A percentile compares a stretch with the other conserved stretches of the same genome.
phyloP scores from a whole-genome alignment of 2,329 filamentous ascomycete species.

The Hypomyces perniciosus region DNA sequence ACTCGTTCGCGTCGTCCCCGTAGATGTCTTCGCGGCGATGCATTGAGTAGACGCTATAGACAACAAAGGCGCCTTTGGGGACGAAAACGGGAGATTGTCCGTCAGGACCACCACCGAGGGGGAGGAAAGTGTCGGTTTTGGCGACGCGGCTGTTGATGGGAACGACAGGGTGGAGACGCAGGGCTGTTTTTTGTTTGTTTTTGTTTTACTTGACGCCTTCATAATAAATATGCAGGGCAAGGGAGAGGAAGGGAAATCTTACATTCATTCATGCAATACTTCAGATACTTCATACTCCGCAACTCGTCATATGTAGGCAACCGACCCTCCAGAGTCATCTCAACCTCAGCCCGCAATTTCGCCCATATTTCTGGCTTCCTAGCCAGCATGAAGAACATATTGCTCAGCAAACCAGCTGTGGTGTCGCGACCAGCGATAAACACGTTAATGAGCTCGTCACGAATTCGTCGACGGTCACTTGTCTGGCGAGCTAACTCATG shows the following conservation, averaged over 20 bases:
- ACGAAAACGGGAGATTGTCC: neutral
- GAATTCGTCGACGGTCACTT: neutral
- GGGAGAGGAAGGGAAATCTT: too few species aligned
- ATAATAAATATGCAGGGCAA: too few species aligned
- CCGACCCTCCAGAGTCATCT: too few species aligned
- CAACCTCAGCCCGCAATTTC: conserved; percentile 35
- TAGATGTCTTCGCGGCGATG: conserved; percentile 53
- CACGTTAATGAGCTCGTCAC: conserved; percentile 25
- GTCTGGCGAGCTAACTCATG: neutral
- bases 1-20: conserved; percentile 64
- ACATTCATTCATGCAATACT: too few species aligned
- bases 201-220: too few species aligned
- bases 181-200: neutral
- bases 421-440: conserved; percentile 33
- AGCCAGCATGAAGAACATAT: conserved; percentile 29
- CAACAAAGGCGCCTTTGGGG: neutral
- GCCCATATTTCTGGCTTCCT: conserved; percentile 29
- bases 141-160: neutral
- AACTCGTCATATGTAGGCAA: too few species aligned
- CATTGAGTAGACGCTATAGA: conserved; percentile 22
- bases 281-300: too few species aligned
- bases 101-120: neutral
- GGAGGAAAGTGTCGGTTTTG: neutral
- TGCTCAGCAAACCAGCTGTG: conserved; percentile 29
- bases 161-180: neutral